Evolutionary conservation across 2,329 filamentous ascomycete species (phyloP).

Genomic region (Falciphora oryzae): DNA sequence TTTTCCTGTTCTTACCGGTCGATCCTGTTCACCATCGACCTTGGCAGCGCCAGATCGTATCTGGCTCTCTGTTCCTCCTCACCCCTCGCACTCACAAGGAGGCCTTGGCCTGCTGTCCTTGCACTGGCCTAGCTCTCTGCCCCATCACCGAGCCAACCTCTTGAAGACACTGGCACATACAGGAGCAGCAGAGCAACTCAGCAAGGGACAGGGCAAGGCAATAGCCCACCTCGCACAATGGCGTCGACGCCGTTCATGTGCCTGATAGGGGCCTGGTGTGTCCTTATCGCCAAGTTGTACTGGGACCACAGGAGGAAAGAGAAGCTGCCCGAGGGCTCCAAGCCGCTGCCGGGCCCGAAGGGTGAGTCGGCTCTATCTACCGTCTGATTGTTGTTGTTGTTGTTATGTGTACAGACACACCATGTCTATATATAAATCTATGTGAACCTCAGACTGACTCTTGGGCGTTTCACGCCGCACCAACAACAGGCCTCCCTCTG

Average conservation of each 20-base stretch:
- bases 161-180: background rate
- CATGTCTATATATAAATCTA: background rate
- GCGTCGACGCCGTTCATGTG: background rate
- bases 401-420: background rate
- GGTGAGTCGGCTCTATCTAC: slow-evolving; percentile 15
- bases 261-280: slow-evolving; percentile 9
- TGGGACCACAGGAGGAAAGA: slow-evolving; percentile 13
- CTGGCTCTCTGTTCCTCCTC: background rate
- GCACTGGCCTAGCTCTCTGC: background rate
- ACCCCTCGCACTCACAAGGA: too few relatives aligned
- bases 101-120: background rate
- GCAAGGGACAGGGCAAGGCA: background rate
- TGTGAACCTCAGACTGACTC: background rate
- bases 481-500: slow-evolving; percentile 31
- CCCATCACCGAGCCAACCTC: background rate
- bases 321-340: slow-evolving; percentile 21
- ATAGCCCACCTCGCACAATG: background rate
- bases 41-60: background rate
- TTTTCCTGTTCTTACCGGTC: background rate
- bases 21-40: background rate
- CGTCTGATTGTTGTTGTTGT: background rate
- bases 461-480: background rate
- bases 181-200: background rate
- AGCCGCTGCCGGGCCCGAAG: slow-evolving; percentile 24
- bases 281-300: slow-evolving; percentile 14